Percentiles rank a stretch among this genome's conserved stretches.
Evolutionary conservation across 805 yeast genomes (phyloP).

Genomic region (Ogataea nitratoaversa): DNA sequence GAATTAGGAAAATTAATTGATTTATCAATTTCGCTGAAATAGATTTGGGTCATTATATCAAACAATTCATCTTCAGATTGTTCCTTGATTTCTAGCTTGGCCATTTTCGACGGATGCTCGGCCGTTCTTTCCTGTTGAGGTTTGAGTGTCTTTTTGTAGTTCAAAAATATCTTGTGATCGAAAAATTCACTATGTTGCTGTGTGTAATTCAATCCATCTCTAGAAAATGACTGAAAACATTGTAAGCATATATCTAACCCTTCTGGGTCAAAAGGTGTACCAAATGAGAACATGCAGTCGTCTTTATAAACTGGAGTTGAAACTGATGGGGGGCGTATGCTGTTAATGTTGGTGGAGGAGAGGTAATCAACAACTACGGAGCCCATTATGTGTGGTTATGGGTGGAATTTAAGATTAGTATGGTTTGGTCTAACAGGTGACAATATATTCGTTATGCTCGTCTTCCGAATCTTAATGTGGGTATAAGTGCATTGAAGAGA

Average conservation of each 20-base stretch:
- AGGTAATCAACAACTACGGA: slow-evolving; percentile 14
- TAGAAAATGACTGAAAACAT: slow-evolving; percentile 69
- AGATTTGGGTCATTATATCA: slow-evolving; percentile 41
- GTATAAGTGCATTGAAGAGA: too few relatives aligned
- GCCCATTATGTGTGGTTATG: neutral
- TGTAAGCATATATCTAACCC: slow-evolving; percentile 76
- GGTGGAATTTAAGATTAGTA: too few relatives aligned
- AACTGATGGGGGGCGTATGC: slow-evolving; percentile 22
- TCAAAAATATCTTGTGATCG: slow-evolving; percentile 56
- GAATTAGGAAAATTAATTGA: slow-evolving; percentile 26
- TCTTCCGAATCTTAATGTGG: too few relatives aligned
- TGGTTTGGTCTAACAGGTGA: too few relatives aligned
- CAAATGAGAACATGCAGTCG: slow-evolving; percentile 86
- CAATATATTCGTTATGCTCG: too few relatives aligned
- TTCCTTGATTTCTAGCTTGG: slow-evolving; percentile 65
- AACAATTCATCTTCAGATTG: slow-evolving; percentile 59
- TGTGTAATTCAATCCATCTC: slow-evolving; percentile 46
- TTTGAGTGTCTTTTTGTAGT: slow-evolving; percentile 50
- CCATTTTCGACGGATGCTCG: slow-evolving; percentile 41
- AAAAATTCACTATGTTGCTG: slow-evolving; percentile 47
- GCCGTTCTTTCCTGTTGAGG: slow-evolving; percentile 31
- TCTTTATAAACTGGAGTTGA: slow-evolving; percentile 64
- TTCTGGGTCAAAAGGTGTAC: slow-evolving; percentile 46
- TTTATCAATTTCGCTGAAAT: slow-evolving; percentile 32
- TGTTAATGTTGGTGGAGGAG: slow-evolving; percentile 10